Evolutionary conservation across 2,329 filamentous ascomycete genomes (phyloP).

Genomic region (Phyllosticta citriasiana): DNA sequence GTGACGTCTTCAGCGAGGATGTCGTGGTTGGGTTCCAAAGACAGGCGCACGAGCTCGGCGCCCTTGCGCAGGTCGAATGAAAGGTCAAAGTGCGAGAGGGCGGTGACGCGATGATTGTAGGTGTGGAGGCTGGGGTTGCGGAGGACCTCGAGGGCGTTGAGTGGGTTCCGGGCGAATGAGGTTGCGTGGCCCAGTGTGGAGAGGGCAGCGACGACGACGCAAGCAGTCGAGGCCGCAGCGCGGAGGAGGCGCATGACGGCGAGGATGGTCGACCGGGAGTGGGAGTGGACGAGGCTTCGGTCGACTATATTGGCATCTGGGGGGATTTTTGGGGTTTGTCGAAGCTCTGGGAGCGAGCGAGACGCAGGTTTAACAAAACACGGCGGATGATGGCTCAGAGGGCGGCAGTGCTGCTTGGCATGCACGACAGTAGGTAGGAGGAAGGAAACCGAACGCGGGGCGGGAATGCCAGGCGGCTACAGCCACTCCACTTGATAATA

Average conservation of each 20-base stretch:
- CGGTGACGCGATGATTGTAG: constrained; percentile 66
- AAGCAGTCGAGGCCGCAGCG: constrained; percentile 15
- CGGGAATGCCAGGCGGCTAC: not conserved
- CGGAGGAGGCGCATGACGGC: constrained; percentile 20
- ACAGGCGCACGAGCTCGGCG: constrained; percentile 55
- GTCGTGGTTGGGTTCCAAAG: constrained; percentile 83
- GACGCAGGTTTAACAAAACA: constrained; percentile 5
- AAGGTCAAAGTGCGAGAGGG: constrained; percentile 75
- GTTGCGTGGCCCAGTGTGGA: constrained; percentile 15
- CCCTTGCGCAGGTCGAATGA: constrained; percentile 61
- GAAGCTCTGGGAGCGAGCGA: constrained; percentile 5
- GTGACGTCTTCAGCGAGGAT: constrained; percentile 68
- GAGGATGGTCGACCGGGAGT: constrained; percentile 3
- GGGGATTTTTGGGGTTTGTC: not conserved
- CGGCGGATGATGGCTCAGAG: not conserved
- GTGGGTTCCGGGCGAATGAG: constrained; percentile 52
- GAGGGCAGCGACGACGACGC: constrained; percentile 17
- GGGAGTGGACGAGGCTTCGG: not conserved
- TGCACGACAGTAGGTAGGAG: not conserved
- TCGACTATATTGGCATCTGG: not conserved
- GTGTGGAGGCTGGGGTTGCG: constrained; percentile 70
- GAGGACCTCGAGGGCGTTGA: constrained; percentile 63
- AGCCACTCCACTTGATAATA: no score
- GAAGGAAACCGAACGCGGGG: not conserved
- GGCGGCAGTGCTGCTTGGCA: not conserved